phyloP scores from a whole-genome alignment of 148 eudicot genomes.

The Dysphania ambrosioides region DNA sequence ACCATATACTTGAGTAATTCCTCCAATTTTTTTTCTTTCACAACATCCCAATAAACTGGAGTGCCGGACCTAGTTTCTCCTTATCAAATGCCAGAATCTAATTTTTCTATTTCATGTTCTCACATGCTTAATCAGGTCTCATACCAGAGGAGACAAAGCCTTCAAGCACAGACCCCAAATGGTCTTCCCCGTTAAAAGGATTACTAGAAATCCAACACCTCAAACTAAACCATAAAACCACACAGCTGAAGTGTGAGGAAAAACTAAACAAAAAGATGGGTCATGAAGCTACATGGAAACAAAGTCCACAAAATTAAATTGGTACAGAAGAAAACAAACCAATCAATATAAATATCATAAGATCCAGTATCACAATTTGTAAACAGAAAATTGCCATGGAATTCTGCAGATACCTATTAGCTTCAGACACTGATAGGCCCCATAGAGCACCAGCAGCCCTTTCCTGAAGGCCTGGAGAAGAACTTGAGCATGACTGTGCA shows the following conservation, averaged over 20 bases:
- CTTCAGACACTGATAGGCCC: conserved; percentile 95
- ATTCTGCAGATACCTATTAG: conserved; percentile 60
- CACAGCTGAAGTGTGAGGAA: not conserved
- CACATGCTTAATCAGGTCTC: not conserved
- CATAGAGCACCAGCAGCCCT: conserved; percentile 99
- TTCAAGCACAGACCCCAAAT: not conserved
- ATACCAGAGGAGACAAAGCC: not conserved
- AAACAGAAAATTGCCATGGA: not conserved
- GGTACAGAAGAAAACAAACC: not conserved
- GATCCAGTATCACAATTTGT: not conserved
- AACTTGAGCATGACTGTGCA: conserved; percentile 80
- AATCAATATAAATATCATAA: not conserved
- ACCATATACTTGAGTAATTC: too few relatives aligned
- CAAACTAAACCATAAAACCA: not conserved
- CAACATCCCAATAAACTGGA: too few relatives aligned
- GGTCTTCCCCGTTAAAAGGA: not conserved
- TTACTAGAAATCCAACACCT: not conserved
- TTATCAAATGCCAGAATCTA: not conserved
- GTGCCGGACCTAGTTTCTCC: too few relatives aligned
- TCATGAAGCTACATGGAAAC: not conserved
- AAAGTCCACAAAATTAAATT: not conserved
- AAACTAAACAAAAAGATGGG: not conserved
- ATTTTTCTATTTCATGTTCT: not conserved
- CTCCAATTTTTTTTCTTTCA: not conserved
- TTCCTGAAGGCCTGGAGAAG: conserved; percentile 97